Percentiles rank a stretch among this genome's conserved stretches.
These are phyloP conservation scores for Hypoxylon sp. DNA, from an alignment of 2,329 filamentous ascomycete species.

Conservation along the genomic window DNA sequence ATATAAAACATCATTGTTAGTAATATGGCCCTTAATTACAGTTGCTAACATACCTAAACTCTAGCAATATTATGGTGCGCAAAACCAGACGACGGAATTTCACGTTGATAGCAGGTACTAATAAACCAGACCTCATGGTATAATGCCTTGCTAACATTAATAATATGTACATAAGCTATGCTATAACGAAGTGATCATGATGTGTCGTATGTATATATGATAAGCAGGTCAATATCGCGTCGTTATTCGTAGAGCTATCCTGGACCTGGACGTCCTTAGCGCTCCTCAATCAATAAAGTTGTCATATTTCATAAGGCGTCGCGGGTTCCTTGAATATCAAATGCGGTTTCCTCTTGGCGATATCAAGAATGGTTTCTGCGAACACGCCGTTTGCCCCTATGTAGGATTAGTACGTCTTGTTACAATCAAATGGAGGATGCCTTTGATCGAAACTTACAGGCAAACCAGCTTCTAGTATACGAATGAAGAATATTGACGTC, in stretches of 20 bases:
- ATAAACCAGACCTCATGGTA: constrained; percentile 49
- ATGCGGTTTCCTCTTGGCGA: constrained; percentile 89
- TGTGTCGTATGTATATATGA: neutral
- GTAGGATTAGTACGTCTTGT: constrained; percentile 12
- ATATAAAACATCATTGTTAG: too few species aligned
- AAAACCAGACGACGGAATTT: neutral
- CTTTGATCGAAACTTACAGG: constrained; percentile 65
- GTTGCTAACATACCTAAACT: too few species aligned
- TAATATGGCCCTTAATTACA: too few species aligned
- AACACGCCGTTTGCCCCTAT: constrained; percentile 93
- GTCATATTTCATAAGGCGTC: constrained; percentile 66
- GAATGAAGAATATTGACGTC: constrained; percentile 74
- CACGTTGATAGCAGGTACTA: neutral
- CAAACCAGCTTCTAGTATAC: constrained; percentile 94
- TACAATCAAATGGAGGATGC: constrained; percentile 1
- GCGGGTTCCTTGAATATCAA: constrained; percentile 79
- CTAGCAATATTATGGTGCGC: too few species aligned
- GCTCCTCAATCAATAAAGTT: neutral
- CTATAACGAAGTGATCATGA: constrained; percentile 4
- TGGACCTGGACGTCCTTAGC: neutral
- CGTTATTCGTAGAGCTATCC: neutral
- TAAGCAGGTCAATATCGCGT: constrained; percentile 13
- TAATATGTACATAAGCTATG: constrained; percentile 27
- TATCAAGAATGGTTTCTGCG: constrained; percentile 88
- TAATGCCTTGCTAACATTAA: constrained; percentile 10